phyloP scores from a whole-genome alignment of 371 early-diverging fungal species.

The Pancytospora philotis region DNA sequence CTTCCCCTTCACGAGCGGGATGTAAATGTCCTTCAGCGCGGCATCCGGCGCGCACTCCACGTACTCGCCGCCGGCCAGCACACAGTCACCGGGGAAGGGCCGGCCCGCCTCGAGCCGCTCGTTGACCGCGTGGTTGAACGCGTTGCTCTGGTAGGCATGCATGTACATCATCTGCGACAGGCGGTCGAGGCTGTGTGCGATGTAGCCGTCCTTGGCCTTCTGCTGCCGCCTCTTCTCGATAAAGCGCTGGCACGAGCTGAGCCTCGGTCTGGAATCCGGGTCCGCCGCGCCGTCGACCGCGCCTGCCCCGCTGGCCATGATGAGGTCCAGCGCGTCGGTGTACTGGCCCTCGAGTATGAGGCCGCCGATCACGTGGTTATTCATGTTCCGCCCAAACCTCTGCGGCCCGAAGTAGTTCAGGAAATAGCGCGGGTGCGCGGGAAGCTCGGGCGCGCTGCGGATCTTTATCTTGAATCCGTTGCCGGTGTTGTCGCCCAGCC shows the following conservation, averaged over 20 bases:
- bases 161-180: slow-evolving; percentile 77
- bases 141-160: slow-evolving; percentile 84
- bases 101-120: slow-evolving; percentile 68
- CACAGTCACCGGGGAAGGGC: slow-evolving; percentile 71
- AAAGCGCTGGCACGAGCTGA: slow-evolving; percentile 32
- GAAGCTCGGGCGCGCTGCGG: not conserved
- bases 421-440: slow-evolving; percentile 59
- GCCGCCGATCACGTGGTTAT: slow-evolving; percentile 74
- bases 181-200: slow-evolving; percentile 60
- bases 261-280: slow-evolving; percentile 14
- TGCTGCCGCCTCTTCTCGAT: slow-evolving; percentile 34
- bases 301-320: slow-evolving; percentile 36
- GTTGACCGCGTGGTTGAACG: slow-evolving; percentile 79
- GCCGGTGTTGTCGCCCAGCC: slow-evolving; percentile 42
- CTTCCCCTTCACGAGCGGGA: slow-evolving; percentile 8
- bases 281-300: slow-evolving; percentile 2
- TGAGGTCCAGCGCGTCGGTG: slow-evolving; percentile 54
- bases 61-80: slow-evolving; percentile 48
- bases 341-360: slow-evolving; percentile 68
- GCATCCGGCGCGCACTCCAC: slow-evolving; percentile 65
- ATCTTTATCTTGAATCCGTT: slow-evolving; percentile 52
- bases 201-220: slow-evolving; percentile 29
- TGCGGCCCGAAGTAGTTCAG: slow-evolving; percentile 97
- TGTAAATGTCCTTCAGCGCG: slow-evolving; percentile 36
- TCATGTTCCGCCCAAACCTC: slow-evolving; percentile 78